These are phyloP conservation scores for Cystofilobasidium bisporidii DNA, from an alignment of 768 basidiomycete genomes.

Conservation along the genomic window DNA sequence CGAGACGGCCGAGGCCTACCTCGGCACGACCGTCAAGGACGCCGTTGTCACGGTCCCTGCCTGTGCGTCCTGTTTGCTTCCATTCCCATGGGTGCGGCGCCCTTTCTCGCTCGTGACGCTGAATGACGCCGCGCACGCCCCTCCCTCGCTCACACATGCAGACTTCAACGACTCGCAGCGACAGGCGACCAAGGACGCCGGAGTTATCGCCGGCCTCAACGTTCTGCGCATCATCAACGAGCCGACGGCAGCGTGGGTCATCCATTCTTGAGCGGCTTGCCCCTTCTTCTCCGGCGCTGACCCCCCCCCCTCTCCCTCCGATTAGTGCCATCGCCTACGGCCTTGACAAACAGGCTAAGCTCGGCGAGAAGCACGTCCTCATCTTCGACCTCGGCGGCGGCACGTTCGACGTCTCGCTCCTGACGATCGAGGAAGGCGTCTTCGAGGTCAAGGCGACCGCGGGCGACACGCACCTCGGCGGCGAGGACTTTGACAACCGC, in stretches of 20 bases:
- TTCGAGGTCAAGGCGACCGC: constrained; percentile 90
- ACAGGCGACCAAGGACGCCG: constrained; percentile 97
- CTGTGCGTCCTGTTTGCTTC: constrained; percentile 45
- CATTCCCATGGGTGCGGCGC: too few relatives aligned
- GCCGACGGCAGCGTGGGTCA: constrained; percentile 73
- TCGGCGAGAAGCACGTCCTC: constrained; percentile 88
- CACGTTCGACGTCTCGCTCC: constrained; percentile 98
- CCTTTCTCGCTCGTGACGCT: too few relatives aligned
- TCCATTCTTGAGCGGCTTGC: too few relatives aligned
- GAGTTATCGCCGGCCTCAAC: constrained; percentile 93
- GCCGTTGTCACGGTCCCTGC: constrained; percentile 56
- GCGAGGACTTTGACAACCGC: constrained; percentile 99
- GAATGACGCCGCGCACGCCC: too few relatives aligned
- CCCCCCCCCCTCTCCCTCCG: too few relatives aligned
- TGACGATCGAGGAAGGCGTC: constrained; percentile 95
- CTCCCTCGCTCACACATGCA: too few relatives aligned
- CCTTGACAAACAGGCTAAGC: constrained; percentile 78
- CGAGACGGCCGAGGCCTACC: constrained; percentile 23
- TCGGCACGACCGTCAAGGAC: constrained; percentile 41
- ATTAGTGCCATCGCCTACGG: constrained; percentile 70
- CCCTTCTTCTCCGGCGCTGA: too few relatives aligned
- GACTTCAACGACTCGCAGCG: constrained; percentile 43
- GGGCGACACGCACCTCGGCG: constrained; percentile 98
- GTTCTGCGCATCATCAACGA: constrained; percentile 99
- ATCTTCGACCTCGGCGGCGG: constrained; percentile 99